phyloP scores from a whole-genome alignment of 2,329 filamentous ascomycete species.

The Colletotrichum destructivum region DNA sequence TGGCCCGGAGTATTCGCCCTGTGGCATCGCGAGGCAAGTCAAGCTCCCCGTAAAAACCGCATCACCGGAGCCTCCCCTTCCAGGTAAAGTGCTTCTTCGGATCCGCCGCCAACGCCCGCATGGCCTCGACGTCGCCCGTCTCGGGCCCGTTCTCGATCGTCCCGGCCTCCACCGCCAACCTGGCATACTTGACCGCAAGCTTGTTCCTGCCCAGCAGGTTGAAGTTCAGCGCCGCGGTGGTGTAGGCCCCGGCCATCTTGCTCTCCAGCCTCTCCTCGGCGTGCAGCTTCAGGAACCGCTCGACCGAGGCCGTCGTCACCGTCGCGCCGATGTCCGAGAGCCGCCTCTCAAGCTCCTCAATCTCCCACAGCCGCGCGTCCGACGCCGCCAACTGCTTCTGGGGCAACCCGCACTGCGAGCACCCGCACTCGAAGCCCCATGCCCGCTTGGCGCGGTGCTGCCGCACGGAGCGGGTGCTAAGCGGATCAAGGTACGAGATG shows the following conservation, averaged over 20 bases:
- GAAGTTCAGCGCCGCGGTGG: constrained; percentile 56
- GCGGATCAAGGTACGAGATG: constrained; percentile 58
- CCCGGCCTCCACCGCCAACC: constrained; percentile 55
- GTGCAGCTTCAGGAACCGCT: constrained; percentile 56
- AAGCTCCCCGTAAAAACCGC: too few species aligned
- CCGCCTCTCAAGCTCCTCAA: constrained; percentile 47
- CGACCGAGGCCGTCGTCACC: constrained; percentile 53
- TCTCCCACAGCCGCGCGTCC: constrained; percentile 56
- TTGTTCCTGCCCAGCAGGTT: constrained; percentile 57
- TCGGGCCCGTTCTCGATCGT: constrained; percentile 44
- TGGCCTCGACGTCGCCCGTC: constrained; percentile 36
- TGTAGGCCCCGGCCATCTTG: constrained; percentile 53
- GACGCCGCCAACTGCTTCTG: constrained; percentile 48
- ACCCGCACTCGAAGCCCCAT: constrained; percentile 60
- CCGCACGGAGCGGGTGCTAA: constrained; percentile 47
- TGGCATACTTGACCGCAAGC: constrained; percentile 55
- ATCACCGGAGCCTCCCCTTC: constrained; percentile 31
- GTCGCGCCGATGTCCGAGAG: constrained; percentile 42
- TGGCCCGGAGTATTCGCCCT: too few species aligned
- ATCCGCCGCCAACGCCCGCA: constrained; percentile 36
- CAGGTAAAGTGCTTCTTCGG: constrained; percentile 43
- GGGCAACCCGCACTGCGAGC: constrained; percentile 54
- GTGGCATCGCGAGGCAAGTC: too few species aligned
- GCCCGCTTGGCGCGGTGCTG: constrained; percentile 47
- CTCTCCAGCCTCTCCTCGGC: constrained; percentile 57